Base-by-base conservation (phyloP, 148 eudicot species). In the Vaccinium macrocarpon region DNA sequence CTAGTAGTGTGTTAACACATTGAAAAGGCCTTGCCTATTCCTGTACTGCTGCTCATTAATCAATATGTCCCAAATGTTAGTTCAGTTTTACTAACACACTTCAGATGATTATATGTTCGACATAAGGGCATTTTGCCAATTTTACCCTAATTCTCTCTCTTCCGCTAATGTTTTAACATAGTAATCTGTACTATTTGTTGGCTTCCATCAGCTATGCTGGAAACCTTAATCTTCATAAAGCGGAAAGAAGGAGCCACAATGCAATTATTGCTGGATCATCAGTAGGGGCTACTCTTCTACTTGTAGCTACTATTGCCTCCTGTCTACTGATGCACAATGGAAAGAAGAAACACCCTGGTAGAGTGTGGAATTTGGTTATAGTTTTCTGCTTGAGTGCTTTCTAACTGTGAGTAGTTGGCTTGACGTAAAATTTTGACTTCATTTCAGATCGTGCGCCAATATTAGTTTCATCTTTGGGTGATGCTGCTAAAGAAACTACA, bases 401-500 rank as follows among this genome's bases (percentile, higher is more conserved):
- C 46, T 5, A 42, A 42, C 46, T 42, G 46, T 73, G 15, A 1
- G 77, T 85, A 83, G 80, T 76, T 87, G 84, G 25, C 51, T 74
- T 82, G 83, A 82, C 61, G 73, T 57, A 46, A 19, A 85, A 38
- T 83, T 64, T 61, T n/a, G 52, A 21, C 55, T 13, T 84, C 55
- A 46, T 57, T 75, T 73, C 89, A 94, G 98, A 87, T 76, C 89
- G 81, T 77, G 79, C 85, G 81, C 86, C 91, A 78, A 91, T 86
- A 86, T 83, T 81, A 57, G 82, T 85, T 21, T 90, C 96, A 53
- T 87, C 97, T 50, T 85, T 88, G 53, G 93, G 89, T 82, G 91
- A 88, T 82, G 89, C 90, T 62, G 86, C 94, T 82, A 86, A 93
- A 84, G 99, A 96, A 86, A 90, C 99, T 81, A 98, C 99, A 56